phyloP scores from a whole-genome alignment of 2,329 filamentous ascomycete species.

The Pyricularia sp. region DNA sequence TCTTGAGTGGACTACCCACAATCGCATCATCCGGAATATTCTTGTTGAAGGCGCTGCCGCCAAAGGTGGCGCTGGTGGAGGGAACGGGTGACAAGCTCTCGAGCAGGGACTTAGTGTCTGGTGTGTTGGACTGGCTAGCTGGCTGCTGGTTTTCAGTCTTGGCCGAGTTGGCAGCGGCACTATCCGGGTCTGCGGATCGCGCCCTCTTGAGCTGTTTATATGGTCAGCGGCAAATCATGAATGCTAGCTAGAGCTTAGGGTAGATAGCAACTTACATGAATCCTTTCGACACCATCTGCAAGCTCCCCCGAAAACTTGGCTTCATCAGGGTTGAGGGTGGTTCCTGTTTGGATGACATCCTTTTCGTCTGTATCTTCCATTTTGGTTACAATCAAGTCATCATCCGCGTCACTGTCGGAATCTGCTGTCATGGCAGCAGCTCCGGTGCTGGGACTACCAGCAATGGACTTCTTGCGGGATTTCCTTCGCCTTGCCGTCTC shows the following conservation, averaged over 20 bases:
- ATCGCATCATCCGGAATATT: constrained; percentile 34
- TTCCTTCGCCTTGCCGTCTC: constrained; percentile 49
- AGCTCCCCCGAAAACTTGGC: constrained; percentile 64
- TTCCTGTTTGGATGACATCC: constrained; percentile 36
- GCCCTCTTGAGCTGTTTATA: constrained; percentile 64
- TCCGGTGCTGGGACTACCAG: constrained; percentile 30
- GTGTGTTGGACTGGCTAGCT: not conserved
- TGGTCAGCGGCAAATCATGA: constrained; percentile 14
- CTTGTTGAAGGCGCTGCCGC: constrained; percentile 12
- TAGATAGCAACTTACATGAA: constrained; percentile 51
- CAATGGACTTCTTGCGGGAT: constrained; percentile 50
- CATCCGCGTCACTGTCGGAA: constrained; percentile 60
- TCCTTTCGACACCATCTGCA: constrained; percentile 71
- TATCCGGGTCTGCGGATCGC: constrained; percentile 63
- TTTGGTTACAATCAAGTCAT: constrained; percentile 56
- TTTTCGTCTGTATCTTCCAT: constrained; percentile 57
- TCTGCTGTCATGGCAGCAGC: constrained; percentile 52
- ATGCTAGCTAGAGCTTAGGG: not conserved
- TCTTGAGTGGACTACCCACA: constrained; percentile 67
- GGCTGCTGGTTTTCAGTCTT: constrained; percentile 5
- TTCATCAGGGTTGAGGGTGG: constrained; percentile 60
- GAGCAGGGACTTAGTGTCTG: constrained; percentile 10
- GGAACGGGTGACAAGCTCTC: not conserved
- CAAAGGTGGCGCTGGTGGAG: not conserved
- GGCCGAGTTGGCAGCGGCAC: constrained; percentile 22